A percentile compares a stretch with the other conserved stretches of the same genome.
Evolutionary conservation across 495 filamentous ascomycete genomes (phyloP).

Genomic region (Penicillium riverlandense): DNA sequence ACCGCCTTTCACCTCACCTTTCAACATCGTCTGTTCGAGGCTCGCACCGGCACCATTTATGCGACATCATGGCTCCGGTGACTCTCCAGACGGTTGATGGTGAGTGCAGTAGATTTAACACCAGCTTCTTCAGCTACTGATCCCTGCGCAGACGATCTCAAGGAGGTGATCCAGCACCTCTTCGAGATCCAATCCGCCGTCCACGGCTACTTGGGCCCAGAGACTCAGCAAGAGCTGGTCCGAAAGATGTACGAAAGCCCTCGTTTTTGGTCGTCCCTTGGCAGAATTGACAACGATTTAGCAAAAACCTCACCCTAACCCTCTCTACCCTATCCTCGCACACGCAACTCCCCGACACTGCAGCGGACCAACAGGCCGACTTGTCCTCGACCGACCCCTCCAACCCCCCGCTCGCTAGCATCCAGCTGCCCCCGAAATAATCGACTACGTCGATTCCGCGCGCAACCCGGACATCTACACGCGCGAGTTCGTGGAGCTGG

Average conservation of each 20-base stretch:
- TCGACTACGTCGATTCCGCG: conserved; percentile 85
- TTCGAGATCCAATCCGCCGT: conserved; percentile 73
- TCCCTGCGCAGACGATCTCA: conserved; percentile 29
- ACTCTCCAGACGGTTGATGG: conserved; percentile 44
- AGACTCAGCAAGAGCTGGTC: conserved; percentile 53
- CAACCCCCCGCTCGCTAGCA: conserved; percentile 38
- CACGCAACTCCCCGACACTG: conserved; percentile 23
- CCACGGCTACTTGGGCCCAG: conserved; percentile 61
- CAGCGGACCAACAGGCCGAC: conserved; percentile 21
- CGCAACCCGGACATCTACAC: conserved; percentile 99
- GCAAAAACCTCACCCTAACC: conserved; percentile 37
- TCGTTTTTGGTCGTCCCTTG: too few species aligned
- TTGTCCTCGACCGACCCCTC: conserved; percentile 28
- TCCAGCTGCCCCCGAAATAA: conserved; percentile 79
- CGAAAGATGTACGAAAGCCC: conserved; percentile 46
- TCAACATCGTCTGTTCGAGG: conserved; percentile 1
- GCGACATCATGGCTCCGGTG: conserved; percentile 34
- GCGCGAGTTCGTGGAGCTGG: conserved; percentile 90
- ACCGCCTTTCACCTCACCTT: conserved; percentile 16
- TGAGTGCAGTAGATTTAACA: conserved; percentile 14
- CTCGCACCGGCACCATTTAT: not conserved
- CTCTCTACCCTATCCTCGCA: conserved; percentile 34
- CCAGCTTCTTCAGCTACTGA: conserved; percentile 5
- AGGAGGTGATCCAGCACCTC: conserved; percentile 72
- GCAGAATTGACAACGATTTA: conserved; percentile 1